phyloP scores from a whole-genome alignment of 2,329 filamentous ascomycete species.

The Tolypocladium endophyticum region DNA sequence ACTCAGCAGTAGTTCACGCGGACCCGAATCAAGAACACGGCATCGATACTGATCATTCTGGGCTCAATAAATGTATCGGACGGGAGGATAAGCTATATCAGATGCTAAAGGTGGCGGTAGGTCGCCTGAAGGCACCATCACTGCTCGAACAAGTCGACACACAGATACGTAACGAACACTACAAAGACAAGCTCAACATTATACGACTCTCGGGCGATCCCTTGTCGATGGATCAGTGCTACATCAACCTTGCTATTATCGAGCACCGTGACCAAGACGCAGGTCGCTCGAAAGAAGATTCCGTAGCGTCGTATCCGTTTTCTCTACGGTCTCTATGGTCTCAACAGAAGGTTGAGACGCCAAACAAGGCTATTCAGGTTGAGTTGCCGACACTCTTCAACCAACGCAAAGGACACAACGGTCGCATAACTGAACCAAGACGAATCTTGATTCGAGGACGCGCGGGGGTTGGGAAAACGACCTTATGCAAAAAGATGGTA shows the following conservation, averaged over 20 bases:
- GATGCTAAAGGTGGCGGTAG: neutral
- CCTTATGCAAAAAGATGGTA: constrained; percentile 30
- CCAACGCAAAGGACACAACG: constrained; percentile 8
- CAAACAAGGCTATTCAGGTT: constrained; percentile 11
- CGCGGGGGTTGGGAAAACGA: constrained; percentile 28
- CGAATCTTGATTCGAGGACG: constrained; percentile 24
- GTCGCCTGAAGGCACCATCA: too few species aligned
- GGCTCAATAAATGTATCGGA: constrained; percentile 8
- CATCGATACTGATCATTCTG: constrained; percentile 9
- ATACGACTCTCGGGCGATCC: constrained; percentile 21
- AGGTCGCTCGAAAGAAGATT: neutral
- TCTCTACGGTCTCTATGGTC: constrained; percentile 12
- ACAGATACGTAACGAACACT: constrained; percentile 12
- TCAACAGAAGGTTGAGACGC: constrained; percentile 16
- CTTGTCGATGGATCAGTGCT: constrained; percentile 24
- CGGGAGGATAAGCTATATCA: constrained; percentile 3
- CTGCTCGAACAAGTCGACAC: constrained; percentile 2
- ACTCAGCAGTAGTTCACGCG: constrained; percentile 3
- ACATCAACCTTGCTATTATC: constrained; percentile 27
- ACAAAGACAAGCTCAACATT: constrained; percentile 17
- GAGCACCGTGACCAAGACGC: constrained; percentile 8
- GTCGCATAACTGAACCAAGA: constrained; percentile 9
- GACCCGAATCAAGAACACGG: neutral
- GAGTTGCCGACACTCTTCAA: constrained; percentile 16
- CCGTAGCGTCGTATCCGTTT: constrained; percentile 10